Evolutionary conservation across 1,284 basidiomycete species (phyloP).

Genomic region (Pseudozyma flocculosa): DNA sequence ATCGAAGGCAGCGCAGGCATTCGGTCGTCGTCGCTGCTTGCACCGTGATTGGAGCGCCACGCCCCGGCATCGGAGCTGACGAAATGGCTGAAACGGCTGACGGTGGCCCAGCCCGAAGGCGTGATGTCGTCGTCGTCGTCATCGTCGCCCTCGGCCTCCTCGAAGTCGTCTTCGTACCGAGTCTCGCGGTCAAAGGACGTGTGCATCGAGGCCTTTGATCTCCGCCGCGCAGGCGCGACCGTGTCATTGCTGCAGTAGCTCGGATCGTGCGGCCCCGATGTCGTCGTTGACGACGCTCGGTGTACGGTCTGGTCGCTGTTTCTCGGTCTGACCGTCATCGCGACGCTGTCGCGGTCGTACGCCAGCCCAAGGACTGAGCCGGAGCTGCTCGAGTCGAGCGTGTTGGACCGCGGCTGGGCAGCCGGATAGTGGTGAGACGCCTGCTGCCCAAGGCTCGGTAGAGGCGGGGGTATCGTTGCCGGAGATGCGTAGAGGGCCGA

Average conservation of each 20-base stretch:
- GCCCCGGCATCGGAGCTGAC: background rate
- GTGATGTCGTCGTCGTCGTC: slow-evolving; percentile 5
- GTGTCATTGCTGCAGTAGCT: background rate
- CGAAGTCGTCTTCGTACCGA: slow-evolving; percentile 34
- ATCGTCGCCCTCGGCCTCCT: slow-evolving; percentile 8
- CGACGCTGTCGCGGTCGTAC: no score
- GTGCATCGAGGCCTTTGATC: background rate
- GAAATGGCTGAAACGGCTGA: slow-evolving; percentile 3
- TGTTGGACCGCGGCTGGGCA: no score
- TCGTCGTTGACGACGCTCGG: no score
- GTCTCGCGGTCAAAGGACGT: slow-evolving; percentile 12
- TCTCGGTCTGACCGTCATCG: no score
- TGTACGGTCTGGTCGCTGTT: no score
- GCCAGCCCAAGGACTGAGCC: no score
- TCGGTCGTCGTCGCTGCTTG: no score
- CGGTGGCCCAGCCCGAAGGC: slow-evolving; percentile 2
- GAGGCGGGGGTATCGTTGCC: background rate
- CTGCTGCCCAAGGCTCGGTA: no score
- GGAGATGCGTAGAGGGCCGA: background rate
- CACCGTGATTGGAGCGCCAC: slow-evolving; percentile 6
- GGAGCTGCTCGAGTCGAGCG: no score
- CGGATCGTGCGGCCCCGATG: no score
- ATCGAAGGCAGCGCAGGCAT: no score
- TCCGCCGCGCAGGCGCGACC: background rate
- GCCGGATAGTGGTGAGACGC: no score